Conservation (phyloP, 495 filamentous ascomycete genomes). For the Neurospora sp. region DNA sequence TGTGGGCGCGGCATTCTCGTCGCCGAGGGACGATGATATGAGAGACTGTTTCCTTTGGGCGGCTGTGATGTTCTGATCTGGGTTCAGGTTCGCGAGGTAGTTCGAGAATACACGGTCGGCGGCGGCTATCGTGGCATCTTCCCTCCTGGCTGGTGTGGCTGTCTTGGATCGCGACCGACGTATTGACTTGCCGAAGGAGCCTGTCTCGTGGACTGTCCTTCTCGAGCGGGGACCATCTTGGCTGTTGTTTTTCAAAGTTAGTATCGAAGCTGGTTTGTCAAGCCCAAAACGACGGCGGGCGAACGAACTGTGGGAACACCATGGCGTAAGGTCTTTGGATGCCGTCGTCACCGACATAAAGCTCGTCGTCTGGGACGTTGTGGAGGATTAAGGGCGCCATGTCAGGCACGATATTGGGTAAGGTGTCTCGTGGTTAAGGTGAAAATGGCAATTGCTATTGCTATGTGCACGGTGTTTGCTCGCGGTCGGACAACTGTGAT, state of each 20-base stretch:
- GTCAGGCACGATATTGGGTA: constrained; percentile 2
- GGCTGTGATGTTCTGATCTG: constrained; percentile 17
- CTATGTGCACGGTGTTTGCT: not conserved
- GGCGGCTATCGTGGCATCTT: constrained; percentile 44
- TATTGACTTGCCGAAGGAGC: constrained; percentile 47
- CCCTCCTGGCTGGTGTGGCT: constrained; percentile 39
- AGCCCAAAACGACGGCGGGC: not conserved
- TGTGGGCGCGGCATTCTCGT: constrained; percentile 14
- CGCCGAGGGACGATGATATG: constrained; percentile 17
- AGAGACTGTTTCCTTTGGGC: constrained; percentile 18
- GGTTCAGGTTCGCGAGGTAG: constrained; percentile 26
- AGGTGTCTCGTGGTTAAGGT: not conserved
- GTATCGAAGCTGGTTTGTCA: not conserved
- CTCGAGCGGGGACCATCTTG: constrained; percentile 31
- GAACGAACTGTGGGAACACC: constrained; percentile 43
- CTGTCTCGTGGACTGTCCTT: constrained; percentile 37
- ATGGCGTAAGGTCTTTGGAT: constrained; percentile 45
- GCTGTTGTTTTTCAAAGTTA: constrained; percentile 10
- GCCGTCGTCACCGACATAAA: constrained; percentile 47
- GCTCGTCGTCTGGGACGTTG: constrained; percentile 49
- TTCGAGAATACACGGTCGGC: constrained; percentile 40
- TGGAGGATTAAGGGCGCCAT: constrained; percentile 49
- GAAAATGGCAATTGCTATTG: not conserved
- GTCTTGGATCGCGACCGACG: constrained; percentile 42
- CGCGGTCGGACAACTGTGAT: not conserved